Conservation (phyloP, 2,329 filamentous ascomycete genomes). For the Fusarium buxicola region DNA sequence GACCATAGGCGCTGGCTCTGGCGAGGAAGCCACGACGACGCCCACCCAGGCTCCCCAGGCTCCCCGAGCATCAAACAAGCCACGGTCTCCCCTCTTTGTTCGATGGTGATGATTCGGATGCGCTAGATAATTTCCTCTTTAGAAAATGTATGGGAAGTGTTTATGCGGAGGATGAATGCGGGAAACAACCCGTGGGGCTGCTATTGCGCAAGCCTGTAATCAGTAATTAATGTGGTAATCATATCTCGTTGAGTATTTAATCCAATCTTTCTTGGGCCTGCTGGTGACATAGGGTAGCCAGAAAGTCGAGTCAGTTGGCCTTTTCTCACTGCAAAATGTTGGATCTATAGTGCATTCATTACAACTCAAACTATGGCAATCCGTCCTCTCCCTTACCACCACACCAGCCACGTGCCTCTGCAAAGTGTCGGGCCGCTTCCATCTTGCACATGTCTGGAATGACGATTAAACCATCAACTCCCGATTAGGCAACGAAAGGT, state of each 20-base stretch:
- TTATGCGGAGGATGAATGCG: slow-evolving; percentile 3
- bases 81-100: slow-evolving; percentile 26
- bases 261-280: background rate
- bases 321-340: too few species aligned
- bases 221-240: slow-evolving; percentile 27
- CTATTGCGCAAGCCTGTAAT: slow-evolving; percentile 22
- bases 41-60: slow-evolving; percentile 14
- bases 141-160: slow-evolving; percentile 10
- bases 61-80: slow-evolving; percentile 15
- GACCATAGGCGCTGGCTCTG: slow-evolving; percentile 39
- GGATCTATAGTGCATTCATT: too few species aligned
- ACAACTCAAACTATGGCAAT: background rate
- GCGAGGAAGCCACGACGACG: slow-evolving; percentile 19
- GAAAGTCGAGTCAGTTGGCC: too few species aligned
- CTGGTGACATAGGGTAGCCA: too few species aligned
- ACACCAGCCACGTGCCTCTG: background rate
- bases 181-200: background rate
- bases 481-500: background rate
- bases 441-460: slow-evolving; percentile 9
- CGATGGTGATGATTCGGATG: slow-evolving; percentile 23
- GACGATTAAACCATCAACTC: slow-evolving; percentile 5
- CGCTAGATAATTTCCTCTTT: slow-evolving; percentile 8
- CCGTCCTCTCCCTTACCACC: background rate
- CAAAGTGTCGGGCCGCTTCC: background rate
- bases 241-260: slow-evolving; percentile 9